Conservation (phyloP, 306 rosid species). For the Trifolium pratense region DNA sequence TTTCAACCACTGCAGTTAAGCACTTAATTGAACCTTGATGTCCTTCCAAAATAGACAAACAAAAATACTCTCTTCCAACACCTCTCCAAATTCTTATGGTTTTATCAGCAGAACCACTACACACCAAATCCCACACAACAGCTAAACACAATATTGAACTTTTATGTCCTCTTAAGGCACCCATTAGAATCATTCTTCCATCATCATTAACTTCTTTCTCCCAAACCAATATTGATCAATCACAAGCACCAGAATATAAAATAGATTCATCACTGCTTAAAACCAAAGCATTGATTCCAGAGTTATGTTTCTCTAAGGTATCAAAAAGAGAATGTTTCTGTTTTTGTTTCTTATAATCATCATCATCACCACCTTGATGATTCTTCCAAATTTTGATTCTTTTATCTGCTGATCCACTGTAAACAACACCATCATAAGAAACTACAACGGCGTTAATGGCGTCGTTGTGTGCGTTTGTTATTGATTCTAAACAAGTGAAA, state of each 20-base stretch:
- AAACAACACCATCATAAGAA: constrained; percentile 61
- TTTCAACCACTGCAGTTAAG: constrained; percentile 59
- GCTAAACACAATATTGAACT: constrained; percentile 73
- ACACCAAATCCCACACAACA: constrained; percentile 66
- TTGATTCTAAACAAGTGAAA: constrained; percentile 81
- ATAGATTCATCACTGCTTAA: constrained; percentile 61
- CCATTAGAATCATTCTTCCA: constrained; percentile 61
- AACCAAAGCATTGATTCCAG: constrained; percentile 84
- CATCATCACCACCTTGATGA: constrained; percentile 33
- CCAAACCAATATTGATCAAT: constrained; percentile 83
- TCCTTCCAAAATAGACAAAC: constrained; percentile 78
- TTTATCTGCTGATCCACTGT: constrained; percentile 87
- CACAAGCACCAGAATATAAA: constrained; percentile 85
- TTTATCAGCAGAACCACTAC: constrained; percentile 90
- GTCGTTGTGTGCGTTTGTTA: constrained; percentile 75
- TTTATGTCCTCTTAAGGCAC: constrained; percentile 76
- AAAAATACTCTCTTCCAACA: constrained; percentile 48
- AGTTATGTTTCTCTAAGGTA: constrained; percentile 71
- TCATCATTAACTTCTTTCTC: constrained; percentile 39
- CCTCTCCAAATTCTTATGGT: constrained; percentile 82
- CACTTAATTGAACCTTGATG: constrained; percentile 81
- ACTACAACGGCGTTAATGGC: constrained; percentile 81
- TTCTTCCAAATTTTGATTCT: constrained; percentile 78
- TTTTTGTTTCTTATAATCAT: constrained; percentile 16
- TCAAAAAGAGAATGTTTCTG: constrained; percentile 55